Conservation (phyloP, 2,329 filamentous ascomycete species). For the Pyrenochaeta sp. region DNA sequence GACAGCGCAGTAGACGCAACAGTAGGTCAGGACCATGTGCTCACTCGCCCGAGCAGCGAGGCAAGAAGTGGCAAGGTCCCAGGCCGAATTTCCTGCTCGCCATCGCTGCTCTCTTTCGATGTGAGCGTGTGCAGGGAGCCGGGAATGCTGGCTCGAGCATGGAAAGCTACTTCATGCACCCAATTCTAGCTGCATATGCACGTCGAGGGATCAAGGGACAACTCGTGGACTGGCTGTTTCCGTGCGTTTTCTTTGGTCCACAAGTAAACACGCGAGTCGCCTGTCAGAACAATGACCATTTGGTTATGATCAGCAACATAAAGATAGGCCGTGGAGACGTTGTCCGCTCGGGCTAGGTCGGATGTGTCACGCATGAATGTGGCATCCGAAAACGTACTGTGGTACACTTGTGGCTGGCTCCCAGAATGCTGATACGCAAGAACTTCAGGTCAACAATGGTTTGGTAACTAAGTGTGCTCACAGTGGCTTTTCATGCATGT, state of each 20-base stretch:
- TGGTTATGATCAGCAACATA: slow-evolving; percentile 12
- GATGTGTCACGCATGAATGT: slow-evolving; percentile 18
- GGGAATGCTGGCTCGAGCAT: slow-evolving; percentile 34
- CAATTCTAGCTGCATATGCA: slow-evolving; percentile 51
- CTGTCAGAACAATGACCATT: slow-evolving; percentile 21
- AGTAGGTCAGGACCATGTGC: neutral
- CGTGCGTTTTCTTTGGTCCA: slow-evolving; percentile 27
- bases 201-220: slow-evolving; percentile 36
- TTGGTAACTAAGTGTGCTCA: neutral
- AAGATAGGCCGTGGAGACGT: slow-evolving; percentile 4
- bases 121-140: slow-evolving; percentile 22
- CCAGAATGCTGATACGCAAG: slow-evolving; percentile 3
- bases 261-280: slow-evolving; percentile 19
- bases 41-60: slow-evolving; percentile 5
- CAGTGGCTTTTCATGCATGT: slow-evolving; percentile 3
- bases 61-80: slow-evolving; percentile 27
- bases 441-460: slow-evolving; percentile 5
- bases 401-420: slow-evolving; percentile 14
- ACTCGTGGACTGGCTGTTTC: slow-evolving; percentile 26
- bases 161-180: slow-evolving; percentile 43
- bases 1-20: neutral
- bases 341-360: slow-evolving; percentile 11
- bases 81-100: slow-evolving; percentile 26
- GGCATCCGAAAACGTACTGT: slow-evolving; percentile 15
- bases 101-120: slow-evolving; percentile 12